These are phyloP conservation scores for Straminergon stramineum DNA, from an alignment of 225 moss, liverwort and hornwort species.

Conservation along the genomic window DNA sequence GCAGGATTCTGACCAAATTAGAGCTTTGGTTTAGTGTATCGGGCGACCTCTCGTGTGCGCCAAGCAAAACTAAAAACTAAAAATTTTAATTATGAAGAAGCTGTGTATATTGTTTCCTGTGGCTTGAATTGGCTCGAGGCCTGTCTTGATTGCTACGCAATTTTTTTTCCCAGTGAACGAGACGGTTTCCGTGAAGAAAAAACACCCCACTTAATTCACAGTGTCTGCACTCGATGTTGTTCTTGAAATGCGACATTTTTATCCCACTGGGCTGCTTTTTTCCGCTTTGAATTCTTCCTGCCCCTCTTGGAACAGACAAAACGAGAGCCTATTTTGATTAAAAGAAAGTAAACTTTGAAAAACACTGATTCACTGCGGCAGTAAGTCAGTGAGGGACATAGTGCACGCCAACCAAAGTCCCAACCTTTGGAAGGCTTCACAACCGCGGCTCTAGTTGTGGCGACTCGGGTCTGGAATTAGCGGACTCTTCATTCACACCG, in stretches of 20 bases:
- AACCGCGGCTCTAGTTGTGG: not conserved
- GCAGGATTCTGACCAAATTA: not conserved
- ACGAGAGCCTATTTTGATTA: not conserved
- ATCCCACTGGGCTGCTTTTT: not conserved
- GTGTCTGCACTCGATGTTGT: not conserved
- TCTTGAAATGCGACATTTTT: not conserved
- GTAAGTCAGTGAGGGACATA: not conserved
- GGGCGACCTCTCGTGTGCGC: not conserved
- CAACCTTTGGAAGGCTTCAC: no score
- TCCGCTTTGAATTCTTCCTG: not conserved
- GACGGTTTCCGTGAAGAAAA: not conserved
- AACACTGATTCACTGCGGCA: no score
- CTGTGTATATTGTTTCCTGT: not conserved
- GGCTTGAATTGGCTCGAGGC: not conserved
- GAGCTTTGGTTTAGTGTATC: not conserved
- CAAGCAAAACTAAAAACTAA: no score
- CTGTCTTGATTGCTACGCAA: not conserved
- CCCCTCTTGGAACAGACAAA: not conserved
- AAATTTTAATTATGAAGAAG: no score
- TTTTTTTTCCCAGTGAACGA: not conserved
- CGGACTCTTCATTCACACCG: not conserved
- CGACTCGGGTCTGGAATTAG: not conserved
- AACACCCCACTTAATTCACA: not conserved
- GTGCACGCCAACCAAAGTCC: not conserved
- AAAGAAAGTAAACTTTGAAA: not conserved